These are phyloP conservation scores for Lolium rigidum DNA, from an alignment of 176 grass and related monocot genomes.

Conservation along the genomic window DNA sequence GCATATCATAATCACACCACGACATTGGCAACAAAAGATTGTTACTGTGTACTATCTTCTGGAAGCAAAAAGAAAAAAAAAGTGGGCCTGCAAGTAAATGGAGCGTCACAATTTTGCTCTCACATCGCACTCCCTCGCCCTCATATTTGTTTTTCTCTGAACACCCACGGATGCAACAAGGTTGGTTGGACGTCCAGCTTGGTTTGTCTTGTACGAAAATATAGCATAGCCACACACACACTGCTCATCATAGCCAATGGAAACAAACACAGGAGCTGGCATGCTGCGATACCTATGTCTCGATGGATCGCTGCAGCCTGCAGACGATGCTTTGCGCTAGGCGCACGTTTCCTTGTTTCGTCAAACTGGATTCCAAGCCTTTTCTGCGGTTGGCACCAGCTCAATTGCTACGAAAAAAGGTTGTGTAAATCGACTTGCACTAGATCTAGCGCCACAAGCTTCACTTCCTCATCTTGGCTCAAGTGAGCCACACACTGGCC, in stretches of 20 bases:
- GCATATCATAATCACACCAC: neutral
- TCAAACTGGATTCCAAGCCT: neutral
- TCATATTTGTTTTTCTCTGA: too few relatives aligned
- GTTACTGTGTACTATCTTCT: too few relatives aligned
- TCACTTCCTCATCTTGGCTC: neutral
- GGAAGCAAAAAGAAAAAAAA: too few relatives aligned
- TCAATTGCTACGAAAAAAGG: neutral
- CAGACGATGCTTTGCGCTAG: neutral
- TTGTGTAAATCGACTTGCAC: neutral
- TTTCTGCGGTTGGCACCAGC: neutral
- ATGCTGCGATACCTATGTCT: neutral
- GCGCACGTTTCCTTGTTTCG: neutral
- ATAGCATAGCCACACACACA: too few relatives aligned
- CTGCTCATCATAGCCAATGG: neutral
- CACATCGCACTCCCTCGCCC: too few relatives aligned
- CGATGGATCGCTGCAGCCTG: neutral
- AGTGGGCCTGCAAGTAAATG: too few relatives aligned
- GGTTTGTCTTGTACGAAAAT: too few relatives aligned
- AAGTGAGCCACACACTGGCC: neutral
- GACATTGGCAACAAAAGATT: neutral
- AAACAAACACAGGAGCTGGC: neutral
- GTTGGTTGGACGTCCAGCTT: too few relatives aligned
- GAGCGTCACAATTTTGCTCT: neutral
- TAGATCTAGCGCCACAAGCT: conserved; percentile 9
- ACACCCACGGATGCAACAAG: too few relatives aligned